phyloP scores from a whole-genome alignment of 306 rosid species.

The Castanopsis chinensis region DNA sequence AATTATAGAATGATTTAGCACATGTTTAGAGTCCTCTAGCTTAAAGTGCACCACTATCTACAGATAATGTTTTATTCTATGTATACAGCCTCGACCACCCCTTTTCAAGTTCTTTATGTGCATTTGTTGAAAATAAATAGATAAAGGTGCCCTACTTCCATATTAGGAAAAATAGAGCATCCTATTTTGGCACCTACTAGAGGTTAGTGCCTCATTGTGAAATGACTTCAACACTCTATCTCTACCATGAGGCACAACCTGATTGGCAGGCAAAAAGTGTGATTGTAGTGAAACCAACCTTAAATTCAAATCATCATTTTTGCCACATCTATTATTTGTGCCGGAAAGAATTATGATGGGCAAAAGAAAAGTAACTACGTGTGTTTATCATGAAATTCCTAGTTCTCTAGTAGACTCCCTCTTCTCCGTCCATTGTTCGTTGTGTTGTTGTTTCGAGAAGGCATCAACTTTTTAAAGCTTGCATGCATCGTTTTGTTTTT shows the following conservation, averaged over 20 bases:
- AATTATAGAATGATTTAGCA: neutral
- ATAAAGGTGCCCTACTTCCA: too few species aligned
- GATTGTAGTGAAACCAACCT: neutral
- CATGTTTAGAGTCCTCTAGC: neutral
- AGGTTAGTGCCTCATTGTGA: neutral
- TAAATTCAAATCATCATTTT: neutral
- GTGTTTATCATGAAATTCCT: neutral
- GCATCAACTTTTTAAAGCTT: too few species aligned
- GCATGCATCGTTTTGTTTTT: too few species aligned
- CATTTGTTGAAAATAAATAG: neutral
- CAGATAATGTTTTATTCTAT: neutral
- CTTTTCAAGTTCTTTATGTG: neutral
- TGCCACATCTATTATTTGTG: neutral
- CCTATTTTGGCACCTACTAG: neutral
- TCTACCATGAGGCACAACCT: neutral
- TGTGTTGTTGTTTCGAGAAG: too few species aligned
- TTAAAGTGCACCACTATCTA: neutral
- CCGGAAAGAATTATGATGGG: neutral
- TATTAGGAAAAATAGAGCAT: neutral
- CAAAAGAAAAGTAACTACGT: neutral
- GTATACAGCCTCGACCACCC: neutral
- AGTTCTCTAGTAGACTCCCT: too few species aligned
- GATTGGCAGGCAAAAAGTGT: neutral
- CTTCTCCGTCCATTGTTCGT: too few species aligned
- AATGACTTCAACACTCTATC: neutral